Evolutionary conservation across 2,329 filamentous ascomycete species (phyloP), one percentile per base, ranked within the genome.

Genomic region (Rosellinia necatrix): DNA sequence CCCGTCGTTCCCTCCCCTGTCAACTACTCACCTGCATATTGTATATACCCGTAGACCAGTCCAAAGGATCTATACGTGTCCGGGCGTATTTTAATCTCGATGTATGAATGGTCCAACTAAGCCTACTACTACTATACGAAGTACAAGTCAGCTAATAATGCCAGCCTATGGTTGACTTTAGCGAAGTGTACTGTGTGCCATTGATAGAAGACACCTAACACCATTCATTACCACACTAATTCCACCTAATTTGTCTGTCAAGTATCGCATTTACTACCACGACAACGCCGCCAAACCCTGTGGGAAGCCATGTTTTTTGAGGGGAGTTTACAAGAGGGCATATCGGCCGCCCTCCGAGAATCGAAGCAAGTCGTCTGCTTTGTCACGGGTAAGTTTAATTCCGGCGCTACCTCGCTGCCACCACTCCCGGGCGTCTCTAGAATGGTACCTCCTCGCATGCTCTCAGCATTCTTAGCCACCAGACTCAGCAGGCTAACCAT

Each of bases 351-450:
- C 10, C 80, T 97, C 6, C 82, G 84, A 58, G 80, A 92, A 71
- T 78, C 84, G 56, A 96, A 93, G 73, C 80, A 89, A 15, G 89
- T 97, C 0, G 82, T 90, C 25, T 96, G 91, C 75, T 96, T 97
- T 72, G 87, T 96, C 27, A 84, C 86, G 68, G 88, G 90, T 91
- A 72, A 63, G 77, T 15, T 17, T 13, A 19, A 22, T 24, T 34
- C 5, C 30, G n/a, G n/a, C n/a, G n/a, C 30, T 32, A 13, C 17
- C 24, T 29, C 7, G 5, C 2, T 25, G 19, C 4, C 42, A 25
- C 19, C 19, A 8, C 9, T 2, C 8, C 21, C 15, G 10, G n/a
- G 30, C 44, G 17, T 12, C 30, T 34, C 13, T 3, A 8, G 17
- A 15, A 5, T 15, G 17, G 35, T 22, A 35, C 12, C 1, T 1